Evolutionary conservation across 1,284 basidiomycete species (phyloP).

Genomic region (Porphyrellus sp.): DNA sequence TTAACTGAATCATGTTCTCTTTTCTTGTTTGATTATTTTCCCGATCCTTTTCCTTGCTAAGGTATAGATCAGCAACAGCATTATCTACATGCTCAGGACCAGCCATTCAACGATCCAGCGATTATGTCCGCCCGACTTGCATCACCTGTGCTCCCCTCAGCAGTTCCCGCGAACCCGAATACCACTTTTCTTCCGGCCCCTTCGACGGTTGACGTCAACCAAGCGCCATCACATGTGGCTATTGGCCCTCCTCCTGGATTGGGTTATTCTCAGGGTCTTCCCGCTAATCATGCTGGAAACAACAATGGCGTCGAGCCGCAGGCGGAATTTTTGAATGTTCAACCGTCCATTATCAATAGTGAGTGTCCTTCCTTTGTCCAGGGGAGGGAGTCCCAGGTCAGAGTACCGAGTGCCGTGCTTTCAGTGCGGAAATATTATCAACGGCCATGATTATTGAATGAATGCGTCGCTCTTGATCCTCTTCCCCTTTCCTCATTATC

Average conservation of each 20-base stretch:
- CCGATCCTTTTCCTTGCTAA: conserved; percentile 16
- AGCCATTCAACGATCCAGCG: conserved; percentile 70
- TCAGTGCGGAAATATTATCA: conserved; percentile 75
- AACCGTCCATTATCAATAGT: conserved; percentile 52
- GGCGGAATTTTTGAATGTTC: conserved; percentile 32
- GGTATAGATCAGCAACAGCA: conserved; percentile 38
- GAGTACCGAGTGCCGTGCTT: conserved; percentile 79
- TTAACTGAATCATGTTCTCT: conserved; percentile 9
- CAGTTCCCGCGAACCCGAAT: conserved; percentile 12
- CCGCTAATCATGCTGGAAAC: conserved; percentile 29
- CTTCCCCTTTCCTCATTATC: conserved; percentile 19
- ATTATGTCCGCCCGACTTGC: conserved; percentile 76
- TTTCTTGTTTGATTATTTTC: conserved; percentile 17
- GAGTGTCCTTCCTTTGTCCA: conserved; percentile 54
- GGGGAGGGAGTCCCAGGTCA: conserved; percentile 72
- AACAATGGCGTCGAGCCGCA: conserved; percentile 16
- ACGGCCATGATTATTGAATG: conserved; percentile 51
- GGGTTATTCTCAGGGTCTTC: conserved; percentile 41
- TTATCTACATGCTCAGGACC: conserved; percentile 39
- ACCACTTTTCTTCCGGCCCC: conserved; percentile 10
- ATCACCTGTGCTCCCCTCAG: conserved; percentile 33
- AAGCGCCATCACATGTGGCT: conserved; percentile 34
- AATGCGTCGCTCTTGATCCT: conserved; percentile 25
- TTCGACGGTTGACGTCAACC: conserved; percentile 8
- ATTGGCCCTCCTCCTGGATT: conserved; percentile 68